phyloP scores from a whole-genome alignment of 371 early-diverging fungal genomes.

The Zancudomyces culisetae region DNA sequence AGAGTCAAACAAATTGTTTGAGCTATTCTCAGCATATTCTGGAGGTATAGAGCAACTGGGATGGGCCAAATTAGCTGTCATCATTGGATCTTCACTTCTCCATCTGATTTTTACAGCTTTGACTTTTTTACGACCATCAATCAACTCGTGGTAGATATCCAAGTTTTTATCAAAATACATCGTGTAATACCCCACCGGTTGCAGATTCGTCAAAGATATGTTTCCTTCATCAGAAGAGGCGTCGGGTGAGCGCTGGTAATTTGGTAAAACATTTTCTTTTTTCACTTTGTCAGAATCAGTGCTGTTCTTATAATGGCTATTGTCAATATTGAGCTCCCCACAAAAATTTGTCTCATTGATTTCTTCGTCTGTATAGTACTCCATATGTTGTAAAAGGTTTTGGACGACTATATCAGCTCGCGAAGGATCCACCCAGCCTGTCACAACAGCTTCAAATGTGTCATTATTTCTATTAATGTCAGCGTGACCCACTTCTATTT shows the following conservation, averaged over 20 bases:
- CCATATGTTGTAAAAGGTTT: not conserved
- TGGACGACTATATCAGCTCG: not conserved
- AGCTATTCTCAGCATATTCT: not conserved
- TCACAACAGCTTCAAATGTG: slow-evolving; percentile 2
- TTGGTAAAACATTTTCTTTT: not conserved
- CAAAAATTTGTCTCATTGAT: not conserved
- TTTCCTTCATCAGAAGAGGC: not conserved
- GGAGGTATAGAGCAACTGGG: not conserved
- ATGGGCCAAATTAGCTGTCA: not conserved
- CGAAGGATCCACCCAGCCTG: slow-evolving; percentile 1
- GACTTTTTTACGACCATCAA: not conserved
- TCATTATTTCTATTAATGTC: not conserved
- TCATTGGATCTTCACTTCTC: not conserved
- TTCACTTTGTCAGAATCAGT: not conserved
- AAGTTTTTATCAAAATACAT: slow-evolving; percentile 1
- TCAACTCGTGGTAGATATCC: not conserved
- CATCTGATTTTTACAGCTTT: not conserved
- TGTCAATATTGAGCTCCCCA: not conserved
- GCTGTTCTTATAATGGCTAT: not conserved
- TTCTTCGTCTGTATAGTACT: not conserved
- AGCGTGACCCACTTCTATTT: not conserved
- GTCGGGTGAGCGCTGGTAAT: not conserved
- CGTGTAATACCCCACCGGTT: not conserved
- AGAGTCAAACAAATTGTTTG: not conserved
- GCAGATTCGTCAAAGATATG: not conserved